Conservation (phyloP, 106 monocot genomes). For the Cymbidium sinense region DNA sequence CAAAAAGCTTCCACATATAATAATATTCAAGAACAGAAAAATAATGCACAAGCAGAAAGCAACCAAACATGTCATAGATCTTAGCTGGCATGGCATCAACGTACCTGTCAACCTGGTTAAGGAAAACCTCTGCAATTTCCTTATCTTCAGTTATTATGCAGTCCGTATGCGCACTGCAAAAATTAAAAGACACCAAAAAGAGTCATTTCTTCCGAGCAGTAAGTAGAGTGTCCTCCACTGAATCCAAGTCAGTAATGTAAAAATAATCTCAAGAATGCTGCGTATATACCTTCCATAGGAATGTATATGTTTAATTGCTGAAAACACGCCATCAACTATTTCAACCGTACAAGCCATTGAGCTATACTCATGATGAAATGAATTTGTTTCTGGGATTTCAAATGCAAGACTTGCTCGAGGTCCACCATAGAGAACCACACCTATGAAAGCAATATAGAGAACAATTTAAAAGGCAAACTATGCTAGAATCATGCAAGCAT, state of each 20-base stretch:
- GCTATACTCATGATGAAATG: constrained; percentile 90
- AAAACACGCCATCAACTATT: constrained; percentile 74
- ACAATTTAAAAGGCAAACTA: neutral
- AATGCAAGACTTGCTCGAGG: constrained; percentile 59
- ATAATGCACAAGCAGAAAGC: neutral
- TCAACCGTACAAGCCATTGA: constrained; percentile 86
- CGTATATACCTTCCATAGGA: constrained; percentile 77
- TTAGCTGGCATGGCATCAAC: neutral
- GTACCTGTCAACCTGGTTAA: constrained; percentile 81
- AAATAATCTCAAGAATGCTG: neutral
- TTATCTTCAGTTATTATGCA: constrained; percentile 75
- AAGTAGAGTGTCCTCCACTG: neutral
- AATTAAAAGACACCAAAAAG: neutral
- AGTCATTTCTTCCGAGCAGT: neutral
- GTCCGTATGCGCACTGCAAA: constrained; percentile 86
- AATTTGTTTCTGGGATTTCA: constrained; percentile 45
- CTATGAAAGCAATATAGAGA: constrained; percentile 18
- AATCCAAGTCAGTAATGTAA: neutral
- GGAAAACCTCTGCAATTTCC: constrained; percentile 67
- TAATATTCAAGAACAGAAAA: neutral
- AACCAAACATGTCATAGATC: neutral
- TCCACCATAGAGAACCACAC: constrained; percentile 77
- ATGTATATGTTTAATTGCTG: constrained; percentile 90
- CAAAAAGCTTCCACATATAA: constrained; percentile 3
- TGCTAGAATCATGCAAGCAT: neutral